phyloP scores from a whole-genome alignment of 345 rosid species.

The Clausena lansium region DNA sequence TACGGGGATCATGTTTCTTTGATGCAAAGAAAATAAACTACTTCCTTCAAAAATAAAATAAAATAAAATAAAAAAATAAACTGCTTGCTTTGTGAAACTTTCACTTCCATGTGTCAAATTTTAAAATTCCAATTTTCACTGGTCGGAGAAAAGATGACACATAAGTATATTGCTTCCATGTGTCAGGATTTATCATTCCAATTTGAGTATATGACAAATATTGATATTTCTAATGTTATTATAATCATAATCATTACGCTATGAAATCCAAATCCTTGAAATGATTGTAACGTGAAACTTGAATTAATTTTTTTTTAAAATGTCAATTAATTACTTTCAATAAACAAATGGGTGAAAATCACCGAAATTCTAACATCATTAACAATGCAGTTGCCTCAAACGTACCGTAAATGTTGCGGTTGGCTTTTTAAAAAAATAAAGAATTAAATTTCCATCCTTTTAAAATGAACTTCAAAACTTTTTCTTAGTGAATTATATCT shows the following conservation, averaged over 20 bases:
- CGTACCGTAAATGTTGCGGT: too few species aligned
- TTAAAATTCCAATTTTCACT: not conserved
- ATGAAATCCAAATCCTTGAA: not conserved
- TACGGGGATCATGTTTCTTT: not conserved
- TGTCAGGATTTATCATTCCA: not conserved
- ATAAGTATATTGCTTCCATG: not conserved
- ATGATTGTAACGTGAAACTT: not conserved
- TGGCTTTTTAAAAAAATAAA: too few species aligned
- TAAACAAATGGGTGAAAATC: too few species aligned
- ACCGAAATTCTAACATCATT: too few species aligned
- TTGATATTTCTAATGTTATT: not conserved
- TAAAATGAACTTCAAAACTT: too few species aligned
- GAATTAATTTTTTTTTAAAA: too few species aligned
- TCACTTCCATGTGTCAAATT: not conserved
- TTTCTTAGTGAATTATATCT: too few species aligned
- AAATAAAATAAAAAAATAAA: not conserved
- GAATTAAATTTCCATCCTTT: too few species aligned
- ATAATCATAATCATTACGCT: not conserved
- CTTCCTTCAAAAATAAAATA: too few species aligned
- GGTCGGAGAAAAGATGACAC: not conserved
- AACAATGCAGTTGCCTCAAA: too few species aligned
- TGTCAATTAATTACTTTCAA: too few species aligned
- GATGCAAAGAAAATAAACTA: not conserved
- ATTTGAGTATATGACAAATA: not conserved
- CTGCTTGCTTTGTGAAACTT: not conserved